Percentiles rank a stretch among this genome's conserved stretches.
Evolutionary conservation across 2,329 filamentous ascomycete species (phyloP).

Genomic region (Colletotrichum tanaceti): DNA sequence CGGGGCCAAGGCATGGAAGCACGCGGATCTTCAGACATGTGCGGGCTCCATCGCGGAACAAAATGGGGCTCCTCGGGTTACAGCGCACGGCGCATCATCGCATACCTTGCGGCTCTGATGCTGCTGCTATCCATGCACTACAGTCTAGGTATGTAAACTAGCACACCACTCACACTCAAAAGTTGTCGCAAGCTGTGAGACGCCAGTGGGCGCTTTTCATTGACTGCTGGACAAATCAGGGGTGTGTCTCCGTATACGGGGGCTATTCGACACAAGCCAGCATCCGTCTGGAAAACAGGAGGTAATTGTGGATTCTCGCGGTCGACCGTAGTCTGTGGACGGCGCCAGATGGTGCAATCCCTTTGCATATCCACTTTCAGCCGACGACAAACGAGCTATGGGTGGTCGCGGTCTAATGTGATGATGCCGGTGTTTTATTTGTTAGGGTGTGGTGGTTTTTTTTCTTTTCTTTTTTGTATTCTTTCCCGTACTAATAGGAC

Average conservation of each 20-base stretch:
- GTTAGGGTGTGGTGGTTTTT: no score
- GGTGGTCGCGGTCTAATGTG: conserved; percentile 20
- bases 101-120: conserved; percentile 23
- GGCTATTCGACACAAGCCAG: background rate
- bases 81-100: conserved; percentile 1
- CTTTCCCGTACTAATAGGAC: background rate
- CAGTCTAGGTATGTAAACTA: no score
- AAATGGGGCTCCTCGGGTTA: conserved; percentile 32
- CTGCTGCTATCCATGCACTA: background rate
- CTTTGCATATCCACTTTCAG: conserved; percentile 35
- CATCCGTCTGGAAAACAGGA: conserved; percentile 24
- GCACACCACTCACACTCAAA: no score
- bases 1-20: conserved; percentile 34
- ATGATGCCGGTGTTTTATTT: no score
- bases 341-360: conserved; percentile 25
- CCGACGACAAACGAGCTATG: conserved; percentile 40
- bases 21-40: conserved; percentile 37
- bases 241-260: conserved; percentile 2
- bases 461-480: background rate
- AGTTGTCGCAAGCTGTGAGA: no score
- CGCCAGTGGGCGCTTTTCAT: no score
- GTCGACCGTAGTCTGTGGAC: conserved; percentile 8
- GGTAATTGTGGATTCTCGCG: conserved; percentile 18
- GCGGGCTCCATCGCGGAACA: conserved; percentile 34
- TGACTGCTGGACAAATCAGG: conserved; percentile 21